Base-by-base conservation (phyloP, 2,329 filamentous ascomycete species). In the Aspergillus latus region DNA sequence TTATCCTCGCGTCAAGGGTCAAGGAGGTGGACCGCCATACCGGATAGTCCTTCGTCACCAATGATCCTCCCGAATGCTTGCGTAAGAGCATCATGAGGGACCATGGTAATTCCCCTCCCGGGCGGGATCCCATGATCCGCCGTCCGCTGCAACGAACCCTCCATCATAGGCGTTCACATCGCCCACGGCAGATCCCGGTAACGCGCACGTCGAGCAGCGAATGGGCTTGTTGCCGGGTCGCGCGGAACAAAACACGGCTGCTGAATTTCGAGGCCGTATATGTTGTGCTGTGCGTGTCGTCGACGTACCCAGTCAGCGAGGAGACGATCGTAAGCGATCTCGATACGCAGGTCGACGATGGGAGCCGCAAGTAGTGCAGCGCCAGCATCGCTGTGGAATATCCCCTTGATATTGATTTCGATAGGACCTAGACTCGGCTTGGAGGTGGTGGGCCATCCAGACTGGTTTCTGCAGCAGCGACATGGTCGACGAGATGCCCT, bases 231-330 rank as follows among this genome's bases (percentile, higher is more conserved):
- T 28, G n/a, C 7, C 37, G 48, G 16, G 43, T 39, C 4, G 32
- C 29, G n/a, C 32, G 46, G 32, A 37, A 37, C 5, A 49, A 16
- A 5, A 32, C 46, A 16, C 46, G 46, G 30, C n/a, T 10, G 2
- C 46, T 34, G 46, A 37, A 49, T 9, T 49, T 37, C 32, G 46
- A 49, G 6, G 46, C 34, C 9, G 46, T 49, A 34, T 49, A 39
- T 6, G 46, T 34, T 21, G 46, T 49, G 46, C 46, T 49, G 32
- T 39, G 46, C 3, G 46, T 37, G 34, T 49, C 46, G 46, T 49
- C 32, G 32, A 49, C 9, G 46, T 49, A 49, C 6, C 46, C 46
- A 4, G 46, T 34, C 0, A 49, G 44, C 13, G 32, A 37, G 15
- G 46, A 37, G n/a, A 49, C 46, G 15, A 49, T 39, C 5, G 46